Base-by-base conservation (phyloP, 192 early-diverging fungal genomes). In the Backusella macrospora region DNA sequence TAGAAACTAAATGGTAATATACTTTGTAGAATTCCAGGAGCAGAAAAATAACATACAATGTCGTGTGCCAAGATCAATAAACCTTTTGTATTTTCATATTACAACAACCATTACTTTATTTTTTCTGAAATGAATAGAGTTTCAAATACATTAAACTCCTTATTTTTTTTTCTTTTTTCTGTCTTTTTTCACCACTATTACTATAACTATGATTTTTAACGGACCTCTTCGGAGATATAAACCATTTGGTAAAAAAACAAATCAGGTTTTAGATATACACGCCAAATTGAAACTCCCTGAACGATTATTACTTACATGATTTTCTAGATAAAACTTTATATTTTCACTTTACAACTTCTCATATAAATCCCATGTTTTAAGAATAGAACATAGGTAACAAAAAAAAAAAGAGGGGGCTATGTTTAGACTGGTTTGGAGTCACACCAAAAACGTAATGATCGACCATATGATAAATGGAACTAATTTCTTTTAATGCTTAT, bases 401-500 rank as follows among this genome's bases (percentile, higher is more conserved):
- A 43, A 43, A 4, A 43, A 43, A 18, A 49, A 49, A n/a, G n/a
- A n/a, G 1, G 29, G 29, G 18, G 18, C 49, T 21, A 23, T 9
- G 49, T 18, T 52, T 10, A 23, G 49, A 18, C 49, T 52, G 49
- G n/a, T 52, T 52, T 52, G 2, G 7, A 9, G 49, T 52, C 49
- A 52, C 49, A 52, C 49, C 8, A 52, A 52, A 34, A 52, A 52
- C 49, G 49, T 52, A 52, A 52, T 52, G 49, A 52, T 52, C 49
- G 49, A 52, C 49, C 49, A 52, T 52, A 52, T 52, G 49, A 52
- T 52, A 9, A 52, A 8, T 21, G 49, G 49, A 9, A 18, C 49
- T 52, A 52, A 8, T 52, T 52, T 52, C 18, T 49, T 52, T 52
- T 49, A 52, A n/a, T 52, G 10, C 18, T 6, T 6, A 52, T 52